Evolutionary conservation across 202 grass and related monocot species (phyloP).

Genomic region (Zizania palustris): DNA sequence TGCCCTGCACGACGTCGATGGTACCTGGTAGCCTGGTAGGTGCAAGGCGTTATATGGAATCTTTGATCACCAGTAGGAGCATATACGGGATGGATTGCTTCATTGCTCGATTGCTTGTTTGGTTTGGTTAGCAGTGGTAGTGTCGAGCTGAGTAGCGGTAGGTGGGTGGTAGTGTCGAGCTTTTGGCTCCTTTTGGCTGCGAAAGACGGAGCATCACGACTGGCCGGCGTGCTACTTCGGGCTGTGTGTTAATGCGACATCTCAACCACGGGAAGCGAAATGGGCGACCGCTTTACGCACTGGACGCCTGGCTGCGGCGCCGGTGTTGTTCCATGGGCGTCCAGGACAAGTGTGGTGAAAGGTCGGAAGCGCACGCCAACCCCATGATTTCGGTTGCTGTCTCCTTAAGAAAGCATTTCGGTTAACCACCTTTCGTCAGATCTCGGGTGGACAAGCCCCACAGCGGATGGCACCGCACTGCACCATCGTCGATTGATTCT

Average conservation of each 20-base stretch:
- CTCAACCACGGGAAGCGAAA: conserved; percentile 27
- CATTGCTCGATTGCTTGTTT: too few species aligned
- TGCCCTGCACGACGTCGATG: conserved; percentile 3
- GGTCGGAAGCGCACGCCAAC: conserved; percentile 31
- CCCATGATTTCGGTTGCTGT: conserved; percentile 40
- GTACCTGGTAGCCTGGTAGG: too few species aligned
- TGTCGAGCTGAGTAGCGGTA: background rate
- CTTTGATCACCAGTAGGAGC: background rate
- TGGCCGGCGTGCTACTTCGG: conserved; percentile 12
- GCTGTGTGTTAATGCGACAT: conserved; percentile 34
- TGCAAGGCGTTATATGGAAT: conserved; percentile 5
- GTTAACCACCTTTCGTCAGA: background rate
- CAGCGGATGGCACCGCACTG: background rate
- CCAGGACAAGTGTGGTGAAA: background rate
- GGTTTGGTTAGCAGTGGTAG: background rate
- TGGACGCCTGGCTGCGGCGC: background rate
- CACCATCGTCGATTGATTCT: background rate
- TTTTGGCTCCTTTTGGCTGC: conserved; percentile 30
- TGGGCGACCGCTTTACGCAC: background rate
- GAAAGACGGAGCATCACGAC: conserved; percentile 4
- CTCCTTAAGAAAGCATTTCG: conserved; percentile 33
- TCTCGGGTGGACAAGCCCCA: background rate
- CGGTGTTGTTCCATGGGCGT: background rate
- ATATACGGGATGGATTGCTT: background rate
- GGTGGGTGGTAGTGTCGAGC: conserved; percentile 45